phyloP scores from a whole-genome alignment of 2,329 filamentous ascomycete species.

The Pseudogymnoascus sp. region DNA sequence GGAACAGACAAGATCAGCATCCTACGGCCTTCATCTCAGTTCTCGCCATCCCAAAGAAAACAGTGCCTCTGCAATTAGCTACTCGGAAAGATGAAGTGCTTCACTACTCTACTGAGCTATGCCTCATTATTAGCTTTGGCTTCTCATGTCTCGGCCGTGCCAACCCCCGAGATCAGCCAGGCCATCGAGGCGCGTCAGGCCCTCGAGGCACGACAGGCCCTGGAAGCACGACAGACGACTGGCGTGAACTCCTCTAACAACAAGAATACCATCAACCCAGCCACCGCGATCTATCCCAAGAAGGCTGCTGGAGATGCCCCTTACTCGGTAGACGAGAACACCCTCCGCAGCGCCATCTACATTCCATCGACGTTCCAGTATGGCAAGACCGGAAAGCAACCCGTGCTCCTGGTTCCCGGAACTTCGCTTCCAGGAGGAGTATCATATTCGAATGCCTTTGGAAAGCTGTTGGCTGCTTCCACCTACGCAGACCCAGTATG shows the following conservation, averaged over 20 bases:
- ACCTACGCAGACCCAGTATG: slow-evolving; percentile 44
- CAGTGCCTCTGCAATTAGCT: neutral
- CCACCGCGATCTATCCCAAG: slow-evolving; percentile 32
- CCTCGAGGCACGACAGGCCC: too few species aligned
- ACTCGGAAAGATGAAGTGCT: slow-evolving; percentile 1
- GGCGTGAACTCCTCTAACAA: slow-evolving; percentile 13
- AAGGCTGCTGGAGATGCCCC: slow-evolving; percentile 36
- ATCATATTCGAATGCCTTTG: slow-evolving; percentile 35
- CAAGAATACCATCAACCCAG: slow-evolving; percentile 13
- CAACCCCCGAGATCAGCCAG: neutral
- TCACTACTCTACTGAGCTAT: neutral
- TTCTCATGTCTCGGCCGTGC: neutral
- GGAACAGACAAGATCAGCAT: neutral
- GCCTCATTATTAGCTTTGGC: neutral
- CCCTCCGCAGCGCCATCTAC: slow-evolving; percentile 44
- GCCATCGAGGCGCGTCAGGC: neutral
- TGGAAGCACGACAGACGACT: neutral
- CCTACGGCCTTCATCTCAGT: neutral
- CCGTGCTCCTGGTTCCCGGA: slow-evolving; percentile 47
- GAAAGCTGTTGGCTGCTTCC: slow-evolving; percentile 38
- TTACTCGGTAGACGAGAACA: slow-evolving; percentile 40
- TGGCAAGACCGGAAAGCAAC: slow-evolving; percentile 33
- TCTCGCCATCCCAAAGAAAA: neutral
- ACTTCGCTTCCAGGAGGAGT: slow-evolving; percentile 42
- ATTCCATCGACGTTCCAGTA: slow-evolving; percentile 43